These are phyloP conservation scores for Podila horticola DNA, from an alignment of 192 early-diverging fungal genomes.

Conservation along the genomic window DNA sequence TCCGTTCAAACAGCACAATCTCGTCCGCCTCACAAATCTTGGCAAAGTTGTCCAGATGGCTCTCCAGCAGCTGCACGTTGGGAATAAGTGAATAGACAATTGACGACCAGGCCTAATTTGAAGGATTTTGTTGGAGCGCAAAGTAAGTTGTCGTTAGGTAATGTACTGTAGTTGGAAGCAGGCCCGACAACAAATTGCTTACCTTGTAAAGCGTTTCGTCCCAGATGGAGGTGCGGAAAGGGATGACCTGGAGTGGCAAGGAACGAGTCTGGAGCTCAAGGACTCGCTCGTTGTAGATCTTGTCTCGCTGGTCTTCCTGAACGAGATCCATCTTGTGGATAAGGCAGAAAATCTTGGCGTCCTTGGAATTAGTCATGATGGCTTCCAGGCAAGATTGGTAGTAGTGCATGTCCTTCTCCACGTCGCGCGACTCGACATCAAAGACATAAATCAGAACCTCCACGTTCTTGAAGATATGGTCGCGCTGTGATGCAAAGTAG, in stretches of 20 bases:
- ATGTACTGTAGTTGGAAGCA: slow-evolving; percentile 30
- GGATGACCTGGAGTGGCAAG: slow-evolving; percentile 71
- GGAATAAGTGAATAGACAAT: slow-evolving; percentile 97
- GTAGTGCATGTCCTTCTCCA: slow-evolving; percentile 91
- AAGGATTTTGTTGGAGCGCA: slow-evolving; percentile 20
- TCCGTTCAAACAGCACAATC: slow-evolving; percentile 93
- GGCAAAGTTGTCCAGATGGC: slow-evolving; percentile 83
- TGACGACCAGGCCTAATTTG: slow-evolving; percentile 89
- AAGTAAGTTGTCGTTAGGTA: slow-evolving; percentile 27
- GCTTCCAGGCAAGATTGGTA: slow-evolving; percentile 90
- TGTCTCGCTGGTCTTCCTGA: slow-evolving; percentile 74
- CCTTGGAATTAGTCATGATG: slow-evolving; percentile 81
- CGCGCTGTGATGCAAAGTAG: slow-evolving; percentile 91
- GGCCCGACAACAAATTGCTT: slow-evolving; percentile 13
- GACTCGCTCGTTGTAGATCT: slow-evolving; percentile 76
- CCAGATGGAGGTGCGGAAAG: slow-evolving; percentile 91
- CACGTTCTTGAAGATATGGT: slow-evolving; percentile 97
- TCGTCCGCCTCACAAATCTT: slow-evolving; percentile 91
- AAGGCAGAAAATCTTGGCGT: slow-evolving; percentile 95
- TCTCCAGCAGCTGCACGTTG: slow-evolving; percentile 85
- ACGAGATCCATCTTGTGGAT: slow-evolving; percentile 99
- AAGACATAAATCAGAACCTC: slow-evolving; percentile 99
- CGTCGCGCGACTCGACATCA: slow-evolving; percentile 92
- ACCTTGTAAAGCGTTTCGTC: slow-evolving; percentile 92
- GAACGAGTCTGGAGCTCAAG: slow-evolving; percentile 74